phyloP scores from a whole-genome alignment of 2,329 filamentous ascomycete species.

The Leptographium lundbergii region DNA sequence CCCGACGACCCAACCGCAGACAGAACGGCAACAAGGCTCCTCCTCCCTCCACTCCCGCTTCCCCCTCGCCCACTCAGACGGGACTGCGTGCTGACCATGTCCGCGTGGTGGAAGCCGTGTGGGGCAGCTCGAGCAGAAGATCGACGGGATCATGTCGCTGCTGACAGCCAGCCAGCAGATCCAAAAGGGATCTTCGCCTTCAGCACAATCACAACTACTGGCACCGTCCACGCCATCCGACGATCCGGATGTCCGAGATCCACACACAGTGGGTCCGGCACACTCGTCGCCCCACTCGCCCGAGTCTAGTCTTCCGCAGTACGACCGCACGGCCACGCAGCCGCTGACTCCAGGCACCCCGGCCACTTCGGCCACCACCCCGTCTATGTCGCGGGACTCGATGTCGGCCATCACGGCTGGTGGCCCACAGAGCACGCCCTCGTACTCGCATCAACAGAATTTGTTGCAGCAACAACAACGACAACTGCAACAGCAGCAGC shows the following conservation, averaged over 20 bases:
- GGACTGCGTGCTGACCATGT: not conserved
- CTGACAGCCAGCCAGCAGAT: conserved; percentile 20
- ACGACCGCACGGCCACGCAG: not conserved
- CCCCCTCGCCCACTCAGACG: not conserved
- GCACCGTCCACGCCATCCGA: not conserved
- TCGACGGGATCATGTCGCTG: conserved; percentile 26
- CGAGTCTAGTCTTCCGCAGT: not conserved
- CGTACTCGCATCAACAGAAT: not conserved
- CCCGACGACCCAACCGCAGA: too few relatives aligned
- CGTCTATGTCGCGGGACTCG: not conserved
- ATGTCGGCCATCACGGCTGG: not conserved
- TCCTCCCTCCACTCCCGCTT: not conserved
- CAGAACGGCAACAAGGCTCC: too few relatives aligned
- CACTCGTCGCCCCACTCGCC: not conserved
- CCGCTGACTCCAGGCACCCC: not conserved
- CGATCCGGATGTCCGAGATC: not conserved
- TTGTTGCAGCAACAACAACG: not conserved
- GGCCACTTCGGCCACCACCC: not conserved
- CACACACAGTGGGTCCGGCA: not conserved
- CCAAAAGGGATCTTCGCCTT: not conserved
- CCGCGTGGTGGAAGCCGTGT: conserved; percentile 17
- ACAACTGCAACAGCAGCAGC: not conserved
- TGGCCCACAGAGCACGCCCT: not conserved
- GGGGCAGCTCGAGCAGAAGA: conserved; percentile 25
- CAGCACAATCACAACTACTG: not conserved